A percentile compares a stretch with the other conserved stretches of the same genome.
Evolutionary conservation across 768 basidiomycete species (phyloP).

Genomic region (Kwoniella heveanensis): DNA sequence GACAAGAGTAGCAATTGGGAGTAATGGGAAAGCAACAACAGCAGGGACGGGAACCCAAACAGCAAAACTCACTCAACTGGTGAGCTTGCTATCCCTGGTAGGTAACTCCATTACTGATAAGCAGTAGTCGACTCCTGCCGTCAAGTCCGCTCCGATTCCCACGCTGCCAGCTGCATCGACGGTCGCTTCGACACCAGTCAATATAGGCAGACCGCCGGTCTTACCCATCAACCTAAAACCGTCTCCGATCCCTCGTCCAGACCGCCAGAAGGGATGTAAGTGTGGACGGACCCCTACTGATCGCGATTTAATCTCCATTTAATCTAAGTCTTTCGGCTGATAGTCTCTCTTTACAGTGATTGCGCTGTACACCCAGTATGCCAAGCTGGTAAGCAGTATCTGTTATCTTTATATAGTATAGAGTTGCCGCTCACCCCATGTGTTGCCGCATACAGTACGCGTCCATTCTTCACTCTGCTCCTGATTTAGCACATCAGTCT

Average conservation of each 20-base stretch:
- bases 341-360: conserved; percentile 28
- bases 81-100: too few relatives aligned
- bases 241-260: conserved; percentile 49
- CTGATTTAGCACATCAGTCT: conserved; percentile 40
- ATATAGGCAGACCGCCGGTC: conserved; percentile 21
- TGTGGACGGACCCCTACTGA: conserved; percentile 7
- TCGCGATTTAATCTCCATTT: neutral
- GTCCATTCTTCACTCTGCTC: conserved; percentile 27
- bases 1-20: neutral
- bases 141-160: neutral
- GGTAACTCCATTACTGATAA: too few relatives aligned
- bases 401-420: neutral
- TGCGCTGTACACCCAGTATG: conserved; percentile 49
- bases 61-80: too few relatives aligned
- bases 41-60: too few relatives aligned
- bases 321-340: too few relatives aligned
- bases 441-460: conserved; percentile 39
- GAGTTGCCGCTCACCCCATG: too few relatives aligned
- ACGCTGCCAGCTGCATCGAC: neutral
- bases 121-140: neutral
- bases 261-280: conserved; percentile 51
- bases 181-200: neutral
- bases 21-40: neutral
- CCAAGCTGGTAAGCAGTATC: conserved; percentile 37
- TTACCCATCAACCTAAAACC: conserved; percentile 29